Conservation (phyloP, 345 rosid species). For the Xanthoceras sorbifolium region DNA sequence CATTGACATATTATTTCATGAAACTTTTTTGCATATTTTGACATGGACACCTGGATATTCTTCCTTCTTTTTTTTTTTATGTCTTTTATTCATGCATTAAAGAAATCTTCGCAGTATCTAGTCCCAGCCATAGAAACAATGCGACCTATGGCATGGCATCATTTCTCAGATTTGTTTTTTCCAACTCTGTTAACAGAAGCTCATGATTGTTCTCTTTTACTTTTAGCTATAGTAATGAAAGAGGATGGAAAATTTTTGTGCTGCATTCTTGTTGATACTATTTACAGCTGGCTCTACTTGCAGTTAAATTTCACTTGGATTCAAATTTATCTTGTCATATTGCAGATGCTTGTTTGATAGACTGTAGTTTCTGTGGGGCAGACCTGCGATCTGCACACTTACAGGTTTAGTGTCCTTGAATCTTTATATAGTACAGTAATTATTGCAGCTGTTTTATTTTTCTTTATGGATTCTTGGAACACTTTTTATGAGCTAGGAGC, state of each 20-base stretch:
- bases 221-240: background rate
- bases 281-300: background rate
- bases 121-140: background rate
- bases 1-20: background rate
- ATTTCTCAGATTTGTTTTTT: background rate
- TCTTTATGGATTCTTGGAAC: background rate
- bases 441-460: background rate
- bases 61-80: background rate
- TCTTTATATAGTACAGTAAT: background rate
- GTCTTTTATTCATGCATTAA: background rate
- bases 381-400: slow-evolving; percentile 90
- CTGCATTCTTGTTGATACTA: background rate
- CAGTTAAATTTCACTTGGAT: background rate
- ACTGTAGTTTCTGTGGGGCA: slow-evolving; percentile 87
- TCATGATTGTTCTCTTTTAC: background rate
- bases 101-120: background rate
- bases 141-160: background rate
- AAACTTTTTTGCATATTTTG: background rate
- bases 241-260: background rate
- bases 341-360: slow-evolving; percentile 87
- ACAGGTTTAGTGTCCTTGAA: slow-evolving; percentile 52
- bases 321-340: slow-evolving; percentile 12
- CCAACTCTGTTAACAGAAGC: background rate
- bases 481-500: background rate
- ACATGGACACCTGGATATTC: background rate